Evolutionary conservation across 768 basidiomycete genomes (phyloP).

Genomic region (Tremella mesenterica): DNA sequence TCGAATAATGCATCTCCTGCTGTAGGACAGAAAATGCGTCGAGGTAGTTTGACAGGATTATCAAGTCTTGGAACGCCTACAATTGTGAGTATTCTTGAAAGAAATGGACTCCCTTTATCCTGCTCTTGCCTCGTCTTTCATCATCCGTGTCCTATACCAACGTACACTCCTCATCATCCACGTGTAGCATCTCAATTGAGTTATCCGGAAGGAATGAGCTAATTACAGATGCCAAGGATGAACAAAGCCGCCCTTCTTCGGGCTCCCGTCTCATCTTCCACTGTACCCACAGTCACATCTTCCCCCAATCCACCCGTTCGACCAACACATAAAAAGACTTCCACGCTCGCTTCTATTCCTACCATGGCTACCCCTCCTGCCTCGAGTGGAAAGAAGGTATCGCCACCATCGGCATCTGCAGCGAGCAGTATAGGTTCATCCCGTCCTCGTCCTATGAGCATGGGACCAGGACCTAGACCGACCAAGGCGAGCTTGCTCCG

Average conservation of each 20-base stretch:
- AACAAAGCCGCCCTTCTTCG: conserved; percentile 23
- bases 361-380: neutral
- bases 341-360: neutral
- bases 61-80: too few relatives aligned
- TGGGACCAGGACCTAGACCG: conserved; percentile 13
- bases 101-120: too few relatives aligned
- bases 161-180: too few relatives aligned
- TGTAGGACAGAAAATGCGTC: too few relatives aligned
- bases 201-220: too few relatives aligned
- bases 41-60: too few relatives aligned
- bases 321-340: neutral
- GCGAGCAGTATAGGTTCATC: neutral
- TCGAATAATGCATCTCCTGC: too few relatives aligned
- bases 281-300: neutral
- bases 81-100: too few relatives aligned
- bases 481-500: conserved; percentile 27
- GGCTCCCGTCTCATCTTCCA: conserved; percentile 4
- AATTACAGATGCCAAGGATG: conserved; percentile 15
- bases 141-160: too few relatives aligned
- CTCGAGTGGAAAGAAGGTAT: neutral
- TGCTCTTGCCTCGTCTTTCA: too few relatives aligned
- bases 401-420: neutral
- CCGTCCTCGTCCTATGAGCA: neutral
- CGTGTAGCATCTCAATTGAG: too few relatives aligned
- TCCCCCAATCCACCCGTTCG: neutral